Conservation (phyloP, 2,329 filamentous ascomycete genomes). For the Blastomyces gilchristii region DNA sequence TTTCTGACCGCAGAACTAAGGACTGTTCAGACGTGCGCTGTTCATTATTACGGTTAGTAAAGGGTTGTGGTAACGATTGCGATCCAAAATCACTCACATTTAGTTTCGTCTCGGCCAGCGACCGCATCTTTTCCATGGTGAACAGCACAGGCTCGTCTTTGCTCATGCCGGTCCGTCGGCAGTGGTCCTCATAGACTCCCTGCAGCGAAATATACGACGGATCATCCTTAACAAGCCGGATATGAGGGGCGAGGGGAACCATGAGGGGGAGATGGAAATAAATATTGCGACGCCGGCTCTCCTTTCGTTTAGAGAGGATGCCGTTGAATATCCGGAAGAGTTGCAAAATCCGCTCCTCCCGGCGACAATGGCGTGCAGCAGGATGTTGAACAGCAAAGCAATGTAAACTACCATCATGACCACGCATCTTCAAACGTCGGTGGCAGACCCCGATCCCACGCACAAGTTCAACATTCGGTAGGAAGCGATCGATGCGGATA, state of each 20-base stretch:
- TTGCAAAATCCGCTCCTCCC: slow-evolving; percentile 91
- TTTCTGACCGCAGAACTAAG: slow-evolving; percentile 68
- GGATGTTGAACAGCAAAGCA: slow-evolving; percentile 94
- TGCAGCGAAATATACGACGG: slow-evolving; percentile 88
- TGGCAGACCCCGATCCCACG: slow-evolving; percentile 86
- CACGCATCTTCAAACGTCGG: slow-evolving; percentile 85
- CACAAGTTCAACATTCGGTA: slow-evolving; percentile 88
- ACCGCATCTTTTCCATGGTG: slow-evolving; percentile 86
- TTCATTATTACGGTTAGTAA: slow-evolving; percentile 21
- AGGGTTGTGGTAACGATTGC: neutral
- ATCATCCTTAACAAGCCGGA: slow-evolving; percentile 92
- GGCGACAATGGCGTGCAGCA: slow-evolving; percentile 77
- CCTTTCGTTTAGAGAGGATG: slow-evolving; percentile 81
- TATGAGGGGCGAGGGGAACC: slow-evolving; percentile 88
- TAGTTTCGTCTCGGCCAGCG: slow-evolving; percentile 59
- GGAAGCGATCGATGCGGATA: slow-evolving; percentile 89
- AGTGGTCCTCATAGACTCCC: slow-evolving; percentile 93
- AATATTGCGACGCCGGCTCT: slow-evolving; percentile 82
- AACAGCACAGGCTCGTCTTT: slow-evolving; percentile 95
- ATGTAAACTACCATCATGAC: slow-evolving; percentile 95
- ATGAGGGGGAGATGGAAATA: slow-evolving; percentile 95
- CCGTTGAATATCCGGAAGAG: slow-evolving; percentile 97
- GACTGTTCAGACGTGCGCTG: slow-evolving; percentile 51
- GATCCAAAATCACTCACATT: slow-evolving; percentile 28
- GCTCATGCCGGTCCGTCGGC: slow-evolving; percentile 70